Conservation (phyloP, 2,329 filamentous ascomycete genomes). For the Furcasterigmium furcatum region DNA sequence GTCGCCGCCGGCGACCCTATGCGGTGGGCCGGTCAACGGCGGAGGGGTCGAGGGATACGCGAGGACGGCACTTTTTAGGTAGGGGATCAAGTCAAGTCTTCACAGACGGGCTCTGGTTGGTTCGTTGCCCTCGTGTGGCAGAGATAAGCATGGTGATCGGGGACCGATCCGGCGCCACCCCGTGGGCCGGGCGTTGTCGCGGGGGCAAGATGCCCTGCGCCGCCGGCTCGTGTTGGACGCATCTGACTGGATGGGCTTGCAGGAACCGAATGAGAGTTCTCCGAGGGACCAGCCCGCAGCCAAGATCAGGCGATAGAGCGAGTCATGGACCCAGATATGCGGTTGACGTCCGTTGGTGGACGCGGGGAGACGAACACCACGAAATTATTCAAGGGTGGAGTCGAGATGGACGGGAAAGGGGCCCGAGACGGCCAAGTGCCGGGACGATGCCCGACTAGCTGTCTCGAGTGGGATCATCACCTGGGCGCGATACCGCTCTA, state of each 20-base stretch:
- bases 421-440: neutral
- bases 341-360: neutral
- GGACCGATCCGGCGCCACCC: neutral
- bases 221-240: no score
- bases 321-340: neutral
- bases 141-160: neutral
- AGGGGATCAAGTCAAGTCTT: no score
- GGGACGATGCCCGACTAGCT: no score
- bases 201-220: no score
- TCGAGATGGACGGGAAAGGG: neutral
- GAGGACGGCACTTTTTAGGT: no score
- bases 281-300: no score
- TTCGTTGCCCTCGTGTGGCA: neutral
- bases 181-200: neutral
- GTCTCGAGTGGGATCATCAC: no score
- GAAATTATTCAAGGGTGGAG: constrained; percentile 4
- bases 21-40: no score
- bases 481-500: no score
- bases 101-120: neutral
- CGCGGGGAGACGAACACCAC: neutral
- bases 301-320: neutral
- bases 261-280: neutral
- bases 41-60: no score
- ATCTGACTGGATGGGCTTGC: neutral
- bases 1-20: neutral